Base-by-base conservation (phyloP, 2,329 filamentous ascomycete species). In the Macrophomina tecta region DNA sequence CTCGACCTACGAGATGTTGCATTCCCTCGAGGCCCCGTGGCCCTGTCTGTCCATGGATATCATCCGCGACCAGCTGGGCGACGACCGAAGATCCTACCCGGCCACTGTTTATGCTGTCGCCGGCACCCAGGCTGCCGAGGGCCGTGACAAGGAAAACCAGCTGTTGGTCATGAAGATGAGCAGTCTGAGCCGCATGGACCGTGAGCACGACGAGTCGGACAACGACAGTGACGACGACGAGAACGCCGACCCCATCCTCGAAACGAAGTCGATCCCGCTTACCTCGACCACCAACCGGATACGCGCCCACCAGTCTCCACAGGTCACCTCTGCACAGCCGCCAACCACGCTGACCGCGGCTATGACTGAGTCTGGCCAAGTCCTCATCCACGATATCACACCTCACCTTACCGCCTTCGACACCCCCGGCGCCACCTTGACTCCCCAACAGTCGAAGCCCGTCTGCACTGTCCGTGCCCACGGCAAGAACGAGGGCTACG, bases 1-100 rank as follows among this genome's bases (percentile, higher is more conserved):
- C 68, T 92, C 91, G n/a, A 94, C 94, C 5, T 99, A 99, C 83
- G 91, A 97, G 78, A 96, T 99, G 93, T 88, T 99, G 68, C 95
- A 99, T 84, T 93, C 89, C 69, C 87, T 99, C 70, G 95, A 91
- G 79, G 94, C 94, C 7, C 93, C 93, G 1, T 99, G 95, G 95
- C 95, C 95, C 3, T 99, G 95, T 78, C 86, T 99, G 16, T 98
- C 94, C 1, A 97, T 97, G 80, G 95, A 98, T 77, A 90, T 99
- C 68, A 81, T 99, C 69, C 90, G 86, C 73, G 95, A 99, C 81
- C 85, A 85, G 63, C 86, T 99, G 18, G 95, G 95, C 71, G 91
- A 97, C 76, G 89, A 93, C 79, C 90, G 95, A 75, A 96, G 90
- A 79, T 89, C 90, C n/a, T 99, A 96, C 80, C 95, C 95, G 32